Conservation (phyloP, 116 monocot genomes). For the Phalaenopsis hybrid region DNA sequence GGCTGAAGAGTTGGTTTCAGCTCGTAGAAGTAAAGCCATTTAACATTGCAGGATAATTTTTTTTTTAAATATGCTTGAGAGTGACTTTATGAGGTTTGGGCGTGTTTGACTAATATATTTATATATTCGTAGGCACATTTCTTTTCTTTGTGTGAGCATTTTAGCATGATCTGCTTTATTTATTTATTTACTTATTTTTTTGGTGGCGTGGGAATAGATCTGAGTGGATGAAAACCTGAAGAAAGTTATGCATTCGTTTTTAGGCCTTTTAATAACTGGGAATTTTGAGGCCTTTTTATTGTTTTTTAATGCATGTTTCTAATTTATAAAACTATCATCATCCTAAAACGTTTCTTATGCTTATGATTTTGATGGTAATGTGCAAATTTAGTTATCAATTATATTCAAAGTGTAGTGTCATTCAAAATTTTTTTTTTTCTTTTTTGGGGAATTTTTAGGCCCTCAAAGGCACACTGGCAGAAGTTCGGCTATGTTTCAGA, state of each 20-base stretch:
- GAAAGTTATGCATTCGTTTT: background rate
- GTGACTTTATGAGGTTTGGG: background rate
- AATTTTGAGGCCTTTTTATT: background rate
- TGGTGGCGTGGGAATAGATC: background rate
- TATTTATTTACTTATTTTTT: background rate
- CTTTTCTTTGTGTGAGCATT: background rate
- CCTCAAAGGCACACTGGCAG: slow-evolving; percentile 66
- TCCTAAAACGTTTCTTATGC: background rate
- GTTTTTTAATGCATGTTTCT: background rate
- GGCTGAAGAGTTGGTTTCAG: background rate
- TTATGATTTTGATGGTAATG: background rate
- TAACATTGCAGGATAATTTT: background rate
- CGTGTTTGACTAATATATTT: background rate
- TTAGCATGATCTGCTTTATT: background rate
- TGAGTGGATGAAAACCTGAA: background rate
- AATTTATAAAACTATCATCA: background rate
- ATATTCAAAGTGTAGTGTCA: background rate
- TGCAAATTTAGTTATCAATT: background rate
- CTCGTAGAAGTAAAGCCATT: background rate
- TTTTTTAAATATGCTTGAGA: background rate
- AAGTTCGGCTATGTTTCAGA: slow-evolving; percentile 71
- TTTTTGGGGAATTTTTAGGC: slow-evolving; percentile 26
- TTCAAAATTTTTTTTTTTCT: background rate
- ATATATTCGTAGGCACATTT: background rate
- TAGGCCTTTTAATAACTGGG: slow-evolving; percentile 1